Base-by-base conservation (phyloP, 2,329 filamentous ascomycete genomes). In the Xylaria sp. region DNA sequence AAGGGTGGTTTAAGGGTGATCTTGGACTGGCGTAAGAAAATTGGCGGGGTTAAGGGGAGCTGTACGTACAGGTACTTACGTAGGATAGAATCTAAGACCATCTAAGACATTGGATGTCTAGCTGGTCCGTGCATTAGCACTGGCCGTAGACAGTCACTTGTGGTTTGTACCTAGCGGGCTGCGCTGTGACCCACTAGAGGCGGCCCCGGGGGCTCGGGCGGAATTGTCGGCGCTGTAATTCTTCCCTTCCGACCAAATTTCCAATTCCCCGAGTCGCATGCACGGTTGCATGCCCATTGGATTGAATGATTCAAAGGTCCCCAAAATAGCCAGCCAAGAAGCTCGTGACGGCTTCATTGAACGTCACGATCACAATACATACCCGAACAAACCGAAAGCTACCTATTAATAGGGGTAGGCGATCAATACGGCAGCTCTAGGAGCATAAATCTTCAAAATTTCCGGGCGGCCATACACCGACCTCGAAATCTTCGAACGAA, bases 221-320 rank as follows among this genome's bases (percentile, higher is more conserved):
- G 52, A 56, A 23, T 52, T 55, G 25, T 63, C 72, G 72, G 68
- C 58, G 37, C 52, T 64, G 56, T 48, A 64, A 65, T 74, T 73
- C 62, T 73, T 72, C 70, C 70, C 60, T 71, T 73, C 70, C 75
- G 73, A 61, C 69, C 56, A 73, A 73, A 67, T 72, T 76, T 75
- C 73, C 68, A 73, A 46, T 61, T 8, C 41, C 41, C 18, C 57
- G 25, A 46, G 58, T 61, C 48, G 37, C 13, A 34, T 34, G n/a
- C 41, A 48, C 3, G 15, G 44, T 20, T 46, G 44, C 44, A n/a
- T 4, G 18, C 5, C 6, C 5, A 23, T 51, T 57, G 15, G 8
- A 44, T 44, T 18, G 41, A 44, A 2, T 20, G 58, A 54, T 66
- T 56, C 39, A n/a, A n/a, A 56, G 20, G 46, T 60, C 46, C 10